Evolutionary conservation across 495 filamentous ascomycete genomes (phyloP).

Genomic region (Hypoxylon subgilvum): DNA sequence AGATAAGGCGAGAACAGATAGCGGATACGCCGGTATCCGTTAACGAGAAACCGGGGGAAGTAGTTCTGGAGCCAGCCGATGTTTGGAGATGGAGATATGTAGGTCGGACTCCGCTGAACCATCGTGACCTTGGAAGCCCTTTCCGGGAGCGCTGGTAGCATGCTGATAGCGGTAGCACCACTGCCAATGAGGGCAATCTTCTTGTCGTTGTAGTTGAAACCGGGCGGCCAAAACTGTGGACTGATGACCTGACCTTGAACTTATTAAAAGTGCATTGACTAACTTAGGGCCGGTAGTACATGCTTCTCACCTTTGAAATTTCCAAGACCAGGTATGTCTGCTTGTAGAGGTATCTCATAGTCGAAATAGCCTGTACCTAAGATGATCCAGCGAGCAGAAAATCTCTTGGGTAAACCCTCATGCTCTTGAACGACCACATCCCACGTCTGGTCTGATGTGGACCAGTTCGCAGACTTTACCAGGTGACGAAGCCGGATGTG

Average conservation of each 20-base stretch:
- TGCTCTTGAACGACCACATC: slow-evolving; percentile 51
- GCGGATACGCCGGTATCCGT: slow-evolving; percentile 19
- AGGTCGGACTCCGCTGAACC: slow-evolving; percentile 53
- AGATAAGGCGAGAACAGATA: slow-evolving; percentile 44
- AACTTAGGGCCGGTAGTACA: no score
- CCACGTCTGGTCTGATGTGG: slow-evolving; percentile 57
- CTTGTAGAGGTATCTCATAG: slow-evolving; percentile 57
- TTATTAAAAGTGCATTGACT: not conserved
- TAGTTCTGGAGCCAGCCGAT: not conserved
- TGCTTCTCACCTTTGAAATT: slow-evolving; percentile 43
- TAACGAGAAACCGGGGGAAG: not conserved
- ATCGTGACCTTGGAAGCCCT: slow-evolving; percentile 52
- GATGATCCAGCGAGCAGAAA: slow-evolving; percentile 57
- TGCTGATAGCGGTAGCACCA: slow-evolving; percentile 55
- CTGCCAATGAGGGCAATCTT: slow-evolving; percentile 51
- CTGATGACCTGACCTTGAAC: slow-evolving; percentile 48
- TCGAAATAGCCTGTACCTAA: slow-evolving; percentile 66
- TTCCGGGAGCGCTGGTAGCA: slow-evolving; percentile 47
- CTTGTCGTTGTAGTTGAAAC: slow-evolving; percentile 54
- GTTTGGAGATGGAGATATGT: slow-evolving; percentile 51
- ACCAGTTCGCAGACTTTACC: slow-evolving; percentile 60
- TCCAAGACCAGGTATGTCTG: slow-evolving; percentile 57
- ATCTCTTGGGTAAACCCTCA: slow-evolving; percentile 21
- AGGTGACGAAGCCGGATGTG: slow-evolving; percentile 62
- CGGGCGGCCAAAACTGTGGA: slow-evolving; percentile 62